These are phyloP conservation scores for Clohesyomyces aquaticus DNA, from an alignment of 495 filamentous ascomycete species.

Conservation along the genomic window DNA sequence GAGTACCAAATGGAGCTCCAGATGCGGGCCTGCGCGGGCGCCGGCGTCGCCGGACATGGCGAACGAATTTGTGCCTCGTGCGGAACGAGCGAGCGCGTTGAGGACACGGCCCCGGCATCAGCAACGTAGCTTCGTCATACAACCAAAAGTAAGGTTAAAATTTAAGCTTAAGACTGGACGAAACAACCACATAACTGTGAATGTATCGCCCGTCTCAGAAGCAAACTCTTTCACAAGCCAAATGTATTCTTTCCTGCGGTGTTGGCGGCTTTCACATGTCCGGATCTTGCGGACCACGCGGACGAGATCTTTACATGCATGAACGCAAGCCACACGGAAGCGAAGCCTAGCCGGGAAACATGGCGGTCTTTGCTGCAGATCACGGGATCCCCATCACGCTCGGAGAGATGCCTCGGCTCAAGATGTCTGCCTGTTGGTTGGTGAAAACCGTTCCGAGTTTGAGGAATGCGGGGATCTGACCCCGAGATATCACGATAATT, in stretches of 20 bases:
- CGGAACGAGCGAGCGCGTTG: no score
- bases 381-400: neutral
- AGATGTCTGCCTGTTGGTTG: neutral
- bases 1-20: neutral
- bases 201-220: neutral
- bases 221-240: conserved; percentile 9
- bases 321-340: conserved; percentile 13
- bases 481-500: no score
- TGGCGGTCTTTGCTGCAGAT: neutral
- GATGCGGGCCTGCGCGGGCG: neutral
- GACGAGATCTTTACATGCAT: conserved; percentile 5
- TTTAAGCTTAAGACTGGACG: neutral
- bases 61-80: no score
- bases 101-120: neutral
- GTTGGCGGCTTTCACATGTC: conserved; percentile 2
- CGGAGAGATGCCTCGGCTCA: conserved; percentile 1
- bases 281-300: conserved; percentile 8
- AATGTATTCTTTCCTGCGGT: neutral
- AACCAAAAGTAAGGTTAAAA: neutral
- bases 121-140: neutral
- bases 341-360: conserved; percentile 1
- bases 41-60: no score
- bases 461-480: neutral
- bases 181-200: no score
- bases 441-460: neutral